Conservation (phyloP, 768 basidiomycete species). For the Phanerochaete carnosa region DNA sequence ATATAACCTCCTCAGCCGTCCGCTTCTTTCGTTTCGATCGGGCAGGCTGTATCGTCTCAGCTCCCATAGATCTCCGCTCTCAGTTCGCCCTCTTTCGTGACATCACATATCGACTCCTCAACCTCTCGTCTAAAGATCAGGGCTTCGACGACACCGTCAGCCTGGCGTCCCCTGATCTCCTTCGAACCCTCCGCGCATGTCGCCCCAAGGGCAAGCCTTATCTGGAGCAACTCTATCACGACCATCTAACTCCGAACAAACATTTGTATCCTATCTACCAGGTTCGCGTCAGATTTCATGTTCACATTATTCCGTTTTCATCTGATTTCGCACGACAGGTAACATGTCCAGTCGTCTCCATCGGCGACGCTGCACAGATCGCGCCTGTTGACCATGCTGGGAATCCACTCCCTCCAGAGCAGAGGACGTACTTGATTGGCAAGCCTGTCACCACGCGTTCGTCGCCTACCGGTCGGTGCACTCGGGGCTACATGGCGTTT, state of each 20-base stretch:
- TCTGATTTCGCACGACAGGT: neutral
- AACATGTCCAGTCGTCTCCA: too few relatives aligned
- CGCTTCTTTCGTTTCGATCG: slow-evolving; percentile 4
- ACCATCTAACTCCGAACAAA: neutral
- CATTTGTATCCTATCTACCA: neutral
- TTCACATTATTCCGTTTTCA: neutral
- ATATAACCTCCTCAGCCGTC: neutral
- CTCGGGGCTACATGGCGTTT: slow-evolving; percentile 10
- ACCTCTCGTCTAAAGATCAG: neutral
- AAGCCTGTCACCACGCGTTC: neutral
- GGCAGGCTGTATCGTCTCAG: neutral
- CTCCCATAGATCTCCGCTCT: neutral
- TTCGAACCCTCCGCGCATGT: neutral
- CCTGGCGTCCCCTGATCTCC: neutral
- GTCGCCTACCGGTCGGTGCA: slow-evolving; percentile 7
- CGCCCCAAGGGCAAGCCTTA: neutral
- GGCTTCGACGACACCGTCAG: neutral
- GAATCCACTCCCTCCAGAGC: neutral
- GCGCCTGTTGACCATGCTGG: neutral
- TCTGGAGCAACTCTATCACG: neutral
- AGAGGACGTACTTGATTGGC: slow-evolving; percentile 8
- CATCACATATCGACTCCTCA: neutral
- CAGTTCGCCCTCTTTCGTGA: neutral
- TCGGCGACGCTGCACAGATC: too few relatives aligned
- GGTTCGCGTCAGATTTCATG: neutral